Base-by-base conservation (phyloP, 331 rosid species). In the Dryas integrifolia region DNA sequence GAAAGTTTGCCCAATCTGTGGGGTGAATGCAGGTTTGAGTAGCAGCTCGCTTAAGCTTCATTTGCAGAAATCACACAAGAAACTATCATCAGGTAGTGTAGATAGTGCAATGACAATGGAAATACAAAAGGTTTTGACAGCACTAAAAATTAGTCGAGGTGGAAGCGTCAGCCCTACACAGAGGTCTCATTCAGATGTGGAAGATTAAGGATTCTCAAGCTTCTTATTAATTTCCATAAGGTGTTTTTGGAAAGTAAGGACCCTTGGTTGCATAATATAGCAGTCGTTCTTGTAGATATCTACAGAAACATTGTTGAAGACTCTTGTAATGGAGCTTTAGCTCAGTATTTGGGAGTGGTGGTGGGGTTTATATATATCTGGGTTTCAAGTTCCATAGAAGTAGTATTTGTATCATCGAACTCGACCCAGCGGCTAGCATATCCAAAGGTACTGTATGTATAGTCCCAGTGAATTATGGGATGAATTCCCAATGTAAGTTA, bases 71-170 rank as follows among this genome's bases (percentile, higher is more conserved):
- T 83, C 96, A 51, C 98, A 93, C 79, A 91, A 78, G 80, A 93
- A 87, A 76, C 82, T 93, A 7, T 93, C 97, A 3, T 93, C 97
- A 12, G 97, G 99, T 24, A 92, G 97, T 12, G 96, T 92, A 43
- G 98, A 95, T 50, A 89, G 97, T 72, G 96, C 97, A 76, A 92
- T 95, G 97, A 89, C 90, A 40, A 92, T 92, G 96, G 98, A 90
- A 67, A 92, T 92, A 65, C 89, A 88, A 14, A 95, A 92, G 77
- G 93, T 91, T 41, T 84, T 95, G 59, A 82, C 88, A 45, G 90
- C 87, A 13, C 86, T 95, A 51, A 87, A 82, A 72, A 79, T 88
- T 52, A 85, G 80, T 79, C 92, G 96, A 3, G 88, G 92, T 2
- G 97, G 96, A 53, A 93, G 97, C 61, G 88, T 85, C 38, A 88